Evolutionary conservation across 345 rosid species (phyloP).

Genomic region (Populus ilicifolia): DNA sequence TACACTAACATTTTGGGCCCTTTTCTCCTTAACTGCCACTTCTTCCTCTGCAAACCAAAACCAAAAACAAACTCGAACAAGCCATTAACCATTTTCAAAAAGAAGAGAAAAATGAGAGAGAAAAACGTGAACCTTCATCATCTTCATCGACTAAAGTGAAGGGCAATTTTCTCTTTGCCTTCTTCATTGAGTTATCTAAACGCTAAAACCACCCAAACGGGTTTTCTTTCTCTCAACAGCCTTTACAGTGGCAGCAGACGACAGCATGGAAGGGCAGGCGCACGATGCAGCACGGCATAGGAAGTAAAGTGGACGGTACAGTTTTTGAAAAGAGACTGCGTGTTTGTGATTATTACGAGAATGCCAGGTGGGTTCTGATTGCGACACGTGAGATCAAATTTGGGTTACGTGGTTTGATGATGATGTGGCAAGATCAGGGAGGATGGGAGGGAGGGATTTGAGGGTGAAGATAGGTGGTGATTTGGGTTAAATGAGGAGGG

Average conservation of each 20-base stretch:
- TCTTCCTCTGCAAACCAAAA: neutral
- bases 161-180: neutral
- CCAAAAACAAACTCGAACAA: neutral
- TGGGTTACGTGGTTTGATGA: no score
- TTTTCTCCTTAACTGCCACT: neutral
- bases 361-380: neutral
- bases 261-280: neutral
- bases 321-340: neutral
- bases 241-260: neutral
- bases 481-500: no score
- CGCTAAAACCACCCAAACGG: neutral
- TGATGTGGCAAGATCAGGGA: no score
- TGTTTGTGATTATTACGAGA: neutral
- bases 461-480: no score
- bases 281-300: neutral
- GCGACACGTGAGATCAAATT: no score
- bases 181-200: neutral
- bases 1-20: neutral
- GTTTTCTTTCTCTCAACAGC: neutral
- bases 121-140: neutral
- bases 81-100: neutral
- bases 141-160: neutral
- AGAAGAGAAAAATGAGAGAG: neutral
- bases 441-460: no score
- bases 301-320: neutral